These are phyloP conservation scores for Juncus inflexus DNA, from an alignment of 176 grass and related monocot species.

Conservation along the genomic window DNA sequence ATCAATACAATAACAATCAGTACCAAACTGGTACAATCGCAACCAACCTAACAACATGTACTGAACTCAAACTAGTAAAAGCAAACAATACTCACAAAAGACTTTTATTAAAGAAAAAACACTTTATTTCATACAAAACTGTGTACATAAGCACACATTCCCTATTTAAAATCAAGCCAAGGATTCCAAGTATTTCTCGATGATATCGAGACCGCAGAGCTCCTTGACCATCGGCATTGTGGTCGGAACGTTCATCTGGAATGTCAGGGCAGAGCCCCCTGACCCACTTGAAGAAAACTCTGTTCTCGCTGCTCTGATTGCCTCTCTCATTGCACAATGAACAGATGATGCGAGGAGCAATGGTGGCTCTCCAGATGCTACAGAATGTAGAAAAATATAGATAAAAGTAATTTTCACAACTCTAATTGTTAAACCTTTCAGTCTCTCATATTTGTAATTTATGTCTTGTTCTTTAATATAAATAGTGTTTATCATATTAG, in stretches of 20 bases:
- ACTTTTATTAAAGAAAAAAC: too few species aligned
- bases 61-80: too few species aligned
- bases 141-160: neutral
- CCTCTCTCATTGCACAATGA: conserved; percentile 88
- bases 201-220: conserved; percentile 75
- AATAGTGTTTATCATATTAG: too few species aligned
- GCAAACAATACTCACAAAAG: too few species aligned
- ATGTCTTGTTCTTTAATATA: too few species aligned
- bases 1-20: too few species aligned
- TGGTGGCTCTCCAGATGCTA: conserved; percentile 86
- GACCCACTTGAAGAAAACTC: conserved; percentile 32
- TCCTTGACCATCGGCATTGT: conserved; percentile 87
- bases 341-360: conserved; percentile 79
- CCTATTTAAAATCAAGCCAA: conserved; percentile 10
- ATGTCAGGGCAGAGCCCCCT: conserved; percentile 26
- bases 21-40: too few species aligned
- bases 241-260: conserved; percentile 78
- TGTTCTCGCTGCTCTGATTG: conserved; percentile 60
- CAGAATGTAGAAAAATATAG: conserved; percentile 9
- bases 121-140: too few species aligned
- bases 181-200: conserved; percentile 72
- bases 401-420: neutral
- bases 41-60: too few species aligned
- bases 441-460: too few species aligned
- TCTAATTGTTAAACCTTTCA: neutral